Evolutionary conservation across 768 basidiomycete genomes (phyloP).

Genomic region (Gautieria morchelliformis): DNA sequence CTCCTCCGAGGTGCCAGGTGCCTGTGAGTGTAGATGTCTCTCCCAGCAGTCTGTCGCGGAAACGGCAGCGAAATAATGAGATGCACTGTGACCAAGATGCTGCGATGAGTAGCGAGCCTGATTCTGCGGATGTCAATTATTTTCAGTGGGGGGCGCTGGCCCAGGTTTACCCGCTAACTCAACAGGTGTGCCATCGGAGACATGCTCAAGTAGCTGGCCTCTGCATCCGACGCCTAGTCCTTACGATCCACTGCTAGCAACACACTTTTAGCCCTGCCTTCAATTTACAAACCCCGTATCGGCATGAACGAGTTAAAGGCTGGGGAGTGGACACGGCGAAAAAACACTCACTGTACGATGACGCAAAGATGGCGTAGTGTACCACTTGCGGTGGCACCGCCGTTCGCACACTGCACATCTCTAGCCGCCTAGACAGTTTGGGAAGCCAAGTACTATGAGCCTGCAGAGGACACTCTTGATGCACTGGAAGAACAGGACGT

Average conservation of each 20-base stretch:
- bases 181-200: background rate
- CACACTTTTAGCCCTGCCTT: background rate
- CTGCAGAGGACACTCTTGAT: too few species aligned
- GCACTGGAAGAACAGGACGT: too few species aligned
- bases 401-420: too few species aligned
- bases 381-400: too few species aligned
- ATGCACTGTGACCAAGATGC: background rate
- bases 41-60: background rate
- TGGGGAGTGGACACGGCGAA: background rate
- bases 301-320: background rate
- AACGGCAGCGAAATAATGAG: slow-evolving; percentile 4
- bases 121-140: background rate
- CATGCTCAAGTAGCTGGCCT: slow-evolving; percentile 1
- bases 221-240: slow-evolving; percentile 4
- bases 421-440: too few species aligned
- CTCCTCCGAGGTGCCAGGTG: background rate
- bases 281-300: background rate
- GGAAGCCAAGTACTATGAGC: too few species aligned
- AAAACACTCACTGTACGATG: background rate
- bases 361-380: background rate
- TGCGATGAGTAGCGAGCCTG: background rate
- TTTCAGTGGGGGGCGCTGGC: background rate
- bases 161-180: slow-evolving; percentile 1
- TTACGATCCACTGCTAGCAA: background rate
- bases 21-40: background rate